Evolutionary conservation across 306 rosid species (phyloP), one percentile per base, ranked within the genome.

Genomic region (Potentilla sterilis): DNA sequence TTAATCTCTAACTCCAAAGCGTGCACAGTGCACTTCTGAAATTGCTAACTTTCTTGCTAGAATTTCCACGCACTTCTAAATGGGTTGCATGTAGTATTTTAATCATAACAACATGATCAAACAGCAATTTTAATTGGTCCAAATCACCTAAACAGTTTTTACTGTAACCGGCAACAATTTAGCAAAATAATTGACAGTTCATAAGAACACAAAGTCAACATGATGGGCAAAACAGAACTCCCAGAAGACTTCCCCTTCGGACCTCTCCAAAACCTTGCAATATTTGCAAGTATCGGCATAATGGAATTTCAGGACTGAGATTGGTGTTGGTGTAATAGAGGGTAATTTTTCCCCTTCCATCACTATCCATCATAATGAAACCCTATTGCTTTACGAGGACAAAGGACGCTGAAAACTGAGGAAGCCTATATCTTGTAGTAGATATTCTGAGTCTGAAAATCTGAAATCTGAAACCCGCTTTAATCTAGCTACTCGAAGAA

Each of bases 41-140:
- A 64, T 64, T 64, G 69, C 46, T 37, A 16, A 64, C 22, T 64
- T 64, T 38, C 46, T 37, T 18, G 69, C 69, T 3, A 64, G 69
- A 22, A 7, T 38, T 64, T 64, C 24, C 69, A 7, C 69, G 69
- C 69, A 37, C 44, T 35, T 37, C 69, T 64, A 64, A 16, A 18
- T 38, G 12, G 68, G 42, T 15, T 64, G 24, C 69, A 18, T 37
- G 69, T 46, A 18, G 28, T 47, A 13, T 47, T 28, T 35, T 8
- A 37, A 7, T 34, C 15, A 15, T 22, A 55, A 55, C 40, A 34
- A 62, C 42, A 11, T 62, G 42, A 32, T 62, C 42, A 13, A 34
- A 62, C 41, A 16, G 44, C 13, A 16, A 64, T 0, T 37, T 64
- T 18, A 6, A 37, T 64, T 37, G 44, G 44, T 64, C 22, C 7